A percentile compares a stretch with the other conserved stretches of the same genome.
Evolutionary conservation across 805 yeast genomes (phyloP).

Genomic region (Candida golubevii): DNA sequence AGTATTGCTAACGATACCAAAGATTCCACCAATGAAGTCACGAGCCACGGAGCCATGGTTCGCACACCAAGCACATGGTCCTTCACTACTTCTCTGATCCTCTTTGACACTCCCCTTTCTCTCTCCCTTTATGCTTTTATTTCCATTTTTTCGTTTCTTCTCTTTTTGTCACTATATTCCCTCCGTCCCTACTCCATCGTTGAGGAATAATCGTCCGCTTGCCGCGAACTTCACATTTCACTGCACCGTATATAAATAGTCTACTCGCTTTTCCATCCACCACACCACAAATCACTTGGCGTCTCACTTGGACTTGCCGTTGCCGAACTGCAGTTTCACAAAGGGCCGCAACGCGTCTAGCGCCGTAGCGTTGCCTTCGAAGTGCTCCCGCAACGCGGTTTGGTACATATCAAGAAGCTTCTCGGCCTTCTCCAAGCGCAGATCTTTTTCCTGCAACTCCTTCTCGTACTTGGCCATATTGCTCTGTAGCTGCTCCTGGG

Average conservation of each 20-base stretch:
- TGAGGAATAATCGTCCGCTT: too few species aligned
- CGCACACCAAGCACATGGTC: too few species aligned
- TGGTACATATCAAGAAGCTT: constrained; percentile 20
- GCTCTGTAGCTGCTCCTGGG: constrained; percentile 62
- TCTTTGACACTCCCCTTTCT: too few species aligned
- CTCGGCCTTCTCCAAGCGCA: constrained; percentile 21
- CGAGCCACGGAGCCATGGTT: too few species aligned
- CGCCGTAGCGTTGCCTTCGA: constrained; percentile 11
- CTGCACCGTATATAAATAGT: not conserved
- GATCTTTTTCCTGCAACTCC: constrained; percentile 34
- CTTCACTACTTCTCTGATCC: too few species aligned
- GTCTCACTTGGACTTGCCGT: not conserved
- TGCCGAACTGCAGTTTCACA: constrained; percentile 6
- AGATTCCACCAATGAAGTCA: too few species aligned
- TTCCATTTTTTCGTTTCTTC: too few species aligned
- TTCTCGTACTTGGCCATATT: constrained; percentile 48
- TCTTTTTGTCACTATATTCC: too few species aligned
- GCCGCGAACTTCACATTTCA: too few species aligned
- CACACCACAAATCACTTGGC: not conserved
- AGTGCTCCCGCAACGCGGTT: constrained; percentile 14
- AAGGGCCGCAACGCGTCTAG: constrained; percentile 13
- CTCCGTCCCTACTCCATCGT: too few species aligned
- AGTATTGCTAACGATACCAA: too few species aligned
- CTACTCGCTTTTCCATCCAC: not conserved
- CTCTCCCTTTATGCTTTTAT: too few species aligned